A percentile compares a stretch with the other conserved stretches of the same genome.
Evolutionary conservation across 306 rosid species (phyloP).

Genomic region (Quercus suber): DNA sequence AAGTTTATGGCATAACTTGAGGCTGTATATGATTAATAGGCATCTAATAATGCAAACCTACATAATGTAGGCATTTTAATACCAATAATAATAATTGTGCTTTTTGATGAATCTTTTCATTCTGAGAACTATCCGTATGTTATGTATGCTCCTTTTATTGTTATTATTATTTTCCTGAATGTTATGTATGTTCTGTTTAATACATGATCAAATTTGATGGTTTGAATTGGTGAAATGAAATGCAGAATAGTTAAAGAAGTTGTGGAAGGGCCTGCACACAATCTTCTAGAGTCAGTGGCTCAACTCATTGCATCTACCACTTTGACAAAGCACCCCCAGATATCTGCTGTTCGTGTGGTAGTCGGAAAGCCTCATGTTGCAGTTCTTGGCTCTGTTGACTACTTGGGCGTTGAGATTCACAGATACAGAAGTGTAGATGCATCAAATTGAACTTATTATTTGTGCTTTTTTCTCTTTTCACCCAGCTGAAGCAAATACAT

Average conservation of each 20-base stretch:
- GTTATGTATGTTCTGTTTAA: background rate
- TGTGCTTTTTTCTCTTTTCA: background rate
- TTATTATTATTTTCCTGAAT: background rate
- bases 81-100: background rate
- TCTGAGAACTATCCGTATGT: background rate
- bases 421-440: slow-evolving; percentile 49
- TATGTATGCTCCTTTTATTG: background rate
- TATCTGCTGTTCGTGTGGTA: slow-evolving; percentile 72
- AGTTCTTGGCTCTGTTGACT: slow-evolving; percentile 71
- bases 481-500: no score
- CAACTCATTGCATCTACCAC: slow-evolving; percentile 58
- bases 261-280: slow-evolving; percentile 63
- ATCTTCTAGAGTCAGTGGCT: slow-evolving; percentile 82
- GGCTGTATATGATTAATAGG: background rate
- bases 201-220: background rate
- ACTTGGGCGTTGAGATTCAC: slow-evolving; percentile 79
- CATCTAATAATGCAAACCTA: background rate
- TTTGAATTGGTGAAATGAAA: slow-evolving; percentile 10
- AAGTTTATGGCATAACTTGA: background rate
- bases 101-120: background rate
- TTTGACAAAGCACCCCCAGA: slow-evolving; percentile 38
- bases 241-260: slow-evolving; percentile 68
- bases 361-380: slow-evolving; percentile 88
- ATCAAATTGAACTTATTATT: slow-evolving; percentile 17
- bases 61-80: background rate